phyloP scores from a whole-genome alignment of 2,329 filamentous ascomycete species.

The Aspergillus ochraceus region DNA sequence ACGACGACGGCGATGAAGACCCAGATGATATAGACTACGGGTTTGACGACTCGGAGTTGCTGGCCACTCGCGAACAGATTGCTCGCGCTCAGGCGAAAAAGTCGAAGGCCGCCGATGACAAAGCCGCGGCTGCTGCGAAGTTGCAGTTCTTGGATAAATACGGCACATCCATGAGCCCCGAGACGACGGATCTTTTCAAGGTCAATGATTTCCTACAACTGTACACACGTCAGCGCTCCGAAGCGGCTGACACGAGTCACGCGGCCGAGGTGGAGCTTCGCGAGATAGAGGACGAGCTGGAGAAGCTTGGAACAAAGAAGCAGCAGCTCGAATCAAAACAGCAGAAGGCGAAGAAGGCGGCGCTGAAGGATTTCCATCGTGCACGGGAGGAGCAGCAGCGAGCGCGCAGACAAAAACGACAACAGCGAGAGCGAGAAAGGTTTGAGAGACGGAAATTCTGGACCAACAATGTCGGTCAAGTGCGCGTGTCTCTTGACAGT shows the following conservation, averaged over 20 bases:
- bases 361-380: conserved; percentile 21
- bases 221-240: conserved; percentile 33
- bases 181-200: conserved; percentile 30
- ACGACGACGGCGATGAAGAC: conserved; percentile 2
- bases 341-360: conserved; percentile 24
- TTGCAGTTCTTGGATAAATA: conserved; percentile 36
- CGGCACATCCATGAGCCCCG: conserved; percentile 28
- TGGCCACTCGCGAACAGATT: conserved; percentile 29
- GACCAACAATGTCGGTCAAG: conserved; percentile 32
- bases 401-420: conserved; percentile 16
- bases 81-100: conserved; percentile 34
- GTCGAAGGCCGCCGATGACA: conserved; percentile 27
- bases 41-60: conserved; percentile 22
- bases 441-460: conserved; percentile 39
- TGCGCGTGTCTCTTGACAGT: conserved; percentile 39
- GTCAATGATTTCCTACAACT: conserved; percentile 35
- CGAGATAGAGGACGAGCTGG: conserved; percentile 27
- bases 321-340: conserved; percentile 16
- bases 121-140: conserved; percentile 23
- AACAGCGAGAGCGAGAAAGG: conserved; percentile 26
- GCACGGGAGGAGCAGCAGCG: conserved; percentile 10
- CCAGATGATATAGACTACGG: conserved; percentile 10
- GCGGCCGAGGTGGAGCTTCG: conserved; percentile 25
- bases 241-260: conserved; percentile 25
- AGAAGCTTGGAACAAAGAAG: conserved; percentile 4